Evolutionary conservation across 1,284 basidiomycete genomes (phyloP).

Genomic region (Ceratobasidium sp.): DNA sequence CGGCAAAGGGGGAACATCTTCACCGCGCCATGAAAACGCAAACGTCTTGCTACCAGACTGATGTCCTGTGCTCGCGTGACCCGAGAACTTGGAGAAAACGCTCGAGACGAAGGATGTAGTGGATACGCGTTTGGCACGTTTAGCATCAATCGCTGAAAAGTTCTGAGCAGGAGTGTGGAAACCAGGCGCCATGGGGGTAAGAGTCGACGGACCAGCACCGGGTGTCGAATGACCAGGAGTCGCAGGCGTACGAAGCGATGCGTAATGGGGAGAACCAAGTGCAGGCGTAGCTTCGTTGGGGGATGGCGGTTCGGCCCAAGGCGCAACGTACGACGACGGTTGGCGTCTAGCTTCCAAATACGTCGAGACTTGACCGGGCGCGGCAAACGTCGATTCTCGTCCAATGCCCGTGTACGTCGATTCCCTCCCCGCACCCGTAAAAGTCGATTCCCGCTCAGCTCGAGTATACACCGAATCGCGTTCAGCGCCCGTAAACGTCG

Average conservation of each 20-base stretch:
- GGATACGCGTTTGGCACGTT: conserved; percentile 10
- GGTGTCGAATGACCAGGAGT: not conserved
- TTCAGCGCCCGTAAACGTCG: not conserved
- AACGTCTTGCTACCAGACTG: not conserved
- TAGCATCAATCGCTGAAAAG: not conserved
- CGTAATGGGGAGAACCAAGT: not conserved
- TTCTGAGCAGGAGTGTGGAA: not conserved
- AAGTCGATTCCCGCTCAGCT: not conserved
- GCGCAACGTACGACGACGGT: not conserved
- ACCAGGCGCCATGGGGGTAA: too few relatives aligned
- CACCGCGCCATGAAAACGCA: conserved; percentile 12
- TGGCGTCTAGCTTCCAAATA: not conserved
- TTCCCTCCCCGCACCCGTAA: not conserved
- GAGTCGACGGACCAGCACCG: not conserved
- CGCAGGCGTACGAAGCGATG: not conserved
- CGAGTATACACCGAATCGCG: conserved; percentile 1
- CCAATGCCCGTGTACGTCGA: not conserved
- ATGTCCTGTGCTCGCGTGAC: conserved; percentile 22
- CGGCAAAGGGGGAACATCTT: conserved; percentile 2
- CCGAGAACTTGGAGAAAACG: conserved; percentile 26
- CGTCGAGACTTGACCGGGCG: not conserved
- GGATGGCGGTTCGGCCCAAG: conserved; percentile 21
- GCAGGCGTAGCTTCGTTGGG: conserved; percentile 20
- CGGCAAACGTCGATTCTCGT: conserved; percentile 3
- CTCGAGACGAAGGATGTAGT: conserved; percentile 18